These are phyloP conservation scores for Phytophthora syringae DNA, from an alignment of 352 stramenopile species.

Conservation along the genomic window DNA sequence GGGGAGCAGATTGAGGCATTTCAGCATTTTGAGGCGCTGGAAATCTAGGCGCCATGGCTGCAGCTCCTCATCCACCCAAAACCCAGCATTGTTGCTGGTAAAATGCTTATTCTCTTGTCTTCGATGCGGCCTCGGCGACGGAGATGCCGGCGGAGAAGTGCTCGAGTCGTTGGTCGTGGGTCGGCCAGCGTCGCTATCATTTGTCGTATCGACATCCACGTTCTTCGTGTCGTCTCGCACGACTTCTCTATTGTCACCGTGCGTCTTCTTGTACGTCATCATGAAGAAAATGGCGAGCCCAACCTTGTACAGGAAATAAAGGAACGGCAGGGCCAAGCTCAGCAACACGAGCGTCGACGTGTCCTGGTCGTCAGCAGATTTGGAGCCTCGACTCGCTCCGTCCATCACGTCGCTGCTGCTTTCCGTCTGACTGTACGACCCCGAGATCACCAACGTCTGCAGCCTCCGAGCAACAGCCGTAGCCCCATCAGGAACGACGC, in stretches of 20 bases:
- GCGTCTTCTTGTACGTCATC: conserved; percentile 28
- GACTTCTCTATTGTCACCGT: conserved; percentile 5
- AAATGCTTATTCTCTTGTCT: conserved; percentile 30
- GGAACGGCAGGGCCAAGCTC: conserved; percentile 38
- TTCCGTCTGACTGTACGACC: conserved; percentile 4
- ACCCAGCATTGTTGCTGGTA: conserved; percentile 45
- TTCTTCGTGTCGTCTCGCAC: conserved; percentile 9
- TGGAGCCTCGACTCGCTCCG: conserved; percentile 8
- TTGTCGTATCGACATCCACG: conserved; percentile 3
- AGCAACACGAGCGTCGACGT: conserved; percentile 42
- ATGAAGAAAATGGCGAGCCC: conserved; percentile 46
- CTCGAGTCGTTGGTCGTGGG: conserved; percentile 36
- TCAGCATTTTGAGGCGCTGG: conserved; percentile 61
- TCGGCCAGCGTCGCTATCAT: conserved; percentile 28
- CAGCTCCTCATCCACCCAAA: conserved; percentile 77
- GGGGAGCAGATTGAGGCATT: conserved; percentile 54
- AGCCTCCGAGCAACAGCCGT: conserved; percentile 18
- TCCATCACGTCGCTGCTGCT: conserved; percentile 8
- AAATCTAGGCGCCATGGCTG: conserved; percentile 75
- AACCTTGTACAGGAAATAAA: conserved; percentile 53
- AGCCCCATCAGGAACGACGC: conserved; percentile 19
- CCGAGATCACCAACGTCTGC: conserved; percentile 6
- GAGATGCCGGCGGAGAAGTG: conserved; percentile 28
- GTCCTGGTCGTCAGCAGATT: conserved; percentile 9
- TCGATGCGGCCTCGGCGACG: conserved; percentile 20